Base-by-base conservation (phyloP, 768 basidiomycete genomes). In the Suillus cothurnatus region DNA sequence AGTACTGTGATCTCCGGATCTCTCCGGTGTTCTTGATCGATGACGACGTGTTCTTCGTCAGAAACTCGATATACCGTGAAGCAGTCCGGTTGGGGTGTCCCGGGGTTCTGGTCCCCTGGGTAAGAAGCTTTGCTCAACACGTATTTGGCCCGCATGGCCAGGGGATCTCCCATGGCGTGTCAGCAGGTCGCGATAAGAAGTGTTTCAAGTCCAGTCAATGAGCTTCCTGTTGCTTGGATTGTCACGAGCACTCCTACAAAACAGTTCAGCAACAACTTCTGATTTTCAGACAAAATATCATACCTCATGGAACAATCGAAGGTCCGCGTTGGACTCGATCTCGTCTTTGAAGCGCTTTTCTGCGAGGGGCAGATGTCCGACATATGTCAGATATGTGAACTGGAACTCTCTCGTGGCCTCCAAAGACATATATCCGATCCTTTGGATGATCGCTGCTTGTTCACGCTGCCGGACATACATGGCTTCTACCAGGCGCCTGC, bases 261-360 rank as follows among this genome's bases (percentile, higher is more conserved):
- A 63, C 56, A 39, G 32, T 49, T 34, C 31, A 70, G 64, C 11
- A 41, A 47, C 41, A 45, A 38, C 32, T n/a, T 15, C 23, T 2
- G 3, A 23, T 28, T 26, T 43, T 8, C 28, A 34, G 17, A 45
- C 26, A 47, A 21, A 59, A 43, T 9, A 66, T 28, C 76, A 62
- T 69, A 94, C 94, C 86, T 96, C 94, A 23, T 97, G 81, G 76
- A 97, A 95, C 43, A 92, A 76, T 61, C 90, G 82, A 73, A 99
- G 93, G 62, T 91, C 88, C 1, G 88, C 80, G 73, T 97, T 98
- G 38, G 76, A 79, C 55, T 95, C 93, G 38, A 88, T 78, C 80
- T 97, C 97, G 34, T 95, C 92, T 73, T 92, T 93, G 73, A 98
- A 78, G 64, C 91, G 79, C 78, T 91, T 92, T 78, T 96, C 95